Evolutionary conservation across 1,284 basidiomycete genomes (phyloP).

Genomic region (Ceratobasidium sp.): DNA sequence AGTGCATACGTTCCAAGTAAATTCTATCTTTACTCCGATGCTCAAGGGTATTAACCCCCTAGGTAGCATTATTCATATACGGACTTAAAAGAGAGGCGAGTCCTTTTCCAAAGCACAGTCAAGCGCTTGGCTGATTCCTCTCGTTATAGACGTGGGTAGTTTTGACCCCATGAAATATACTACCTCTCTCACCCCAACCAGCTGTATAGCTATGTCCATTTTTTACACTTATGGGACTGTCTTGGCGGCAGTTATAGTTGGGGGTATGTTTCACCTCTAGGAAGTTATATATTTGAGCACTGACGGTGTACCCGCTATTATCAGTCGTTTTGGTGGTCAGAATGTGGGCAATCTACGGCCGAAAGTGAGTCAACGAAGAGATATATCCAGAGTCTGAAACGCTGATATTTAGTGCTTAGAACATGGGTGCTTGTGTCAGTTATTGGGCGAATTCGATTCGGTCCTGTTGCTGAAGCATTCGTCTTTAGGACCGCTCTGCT

Average conservation of each 20-base stretch:
- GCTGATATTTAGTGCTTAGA: neutral
- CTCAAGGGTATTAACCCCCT: neutral
- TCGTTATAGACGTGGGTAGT: neutral
- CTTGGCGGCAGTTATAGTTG: conserved; percentile 2
- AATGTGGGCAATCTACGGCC: conserved; percentile 25
- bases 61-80: conserved; percentile 15
- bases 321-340: conserved; percentile 12
- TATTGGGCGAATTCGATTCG: neutral
- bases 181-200: neutral
- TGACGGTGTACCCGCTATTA: neutral
- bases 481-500: neutral
- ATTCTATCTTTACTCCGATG: neutral
- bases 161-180: neutral
- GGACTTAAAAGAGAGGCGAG: neutral
- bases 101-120: neutral
- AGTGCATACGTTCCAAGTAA: conserved; percentile 12
- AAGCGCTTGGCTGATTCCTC: neutral
- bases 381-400: neutral
- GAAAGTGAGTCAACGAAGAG: conserved; percentile 10
- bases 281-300: neutral
- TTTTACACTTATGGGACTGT: conserved; percentile 27
- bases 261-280: neutral
- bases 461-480: neutral
- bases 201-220: conserved; percentile 1
- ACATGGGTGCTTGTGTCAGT: conserved; percentile 17